These are phyloP conservation scores for Paecilomyces niveus DNA, from an alignment of 2,329 filamentous ascomycete genomes.

Conservation along the genomic window DNA sequence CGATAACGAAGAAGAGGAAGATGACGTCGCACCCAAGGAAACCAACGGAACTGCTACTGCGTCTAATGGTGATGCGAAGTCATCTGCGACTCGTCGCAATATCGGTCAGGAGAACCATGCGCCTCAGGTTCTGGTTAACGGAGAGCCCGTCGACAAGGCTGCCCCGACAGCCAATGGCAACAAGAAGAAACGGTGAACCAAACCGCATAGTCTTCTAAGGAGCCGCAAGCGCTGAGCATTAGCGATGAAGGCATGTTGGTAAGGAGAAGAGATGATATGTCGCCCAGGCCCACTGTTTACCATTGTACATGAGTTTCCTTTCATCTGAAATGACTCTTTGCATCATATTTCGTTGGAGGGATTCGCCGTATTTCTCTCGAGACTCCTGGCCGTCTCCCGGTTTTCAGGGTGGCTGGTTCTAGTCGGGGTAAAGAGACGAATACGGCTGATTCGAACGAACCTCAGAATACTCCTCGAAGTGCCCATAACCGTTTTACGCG, in stretches of 20 bases:
- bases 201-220: not conserved
- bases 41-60: slow-evolving; percentile 14
- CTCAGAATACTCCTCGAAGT: slow-evolving; percentile 3
- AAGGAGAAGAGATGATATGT: not conserved
- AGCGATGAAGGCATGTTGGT: not conserved
- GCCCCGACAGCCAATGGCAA: slow-evolving; percentile 16
- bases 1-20: slow-evolving; percentile 39
- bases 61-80: slow-evolving; percentile 18
- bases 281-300: slow-evolving; percentile 6
- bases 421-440: not conserved
- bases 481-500: slow-evolving; percentile 1
- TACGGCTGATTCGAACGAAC: not conserved
- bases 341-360: not conserved
- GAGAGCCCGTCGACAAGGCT: slow-evolving; percentile 24
- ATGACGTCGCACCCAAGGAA: slow-evolving; percentile 16
- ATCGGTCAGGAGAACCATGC: slow-evolving; percentile 22
- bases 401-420: not conserved
- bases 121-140: slow-evolving; percentile 33
- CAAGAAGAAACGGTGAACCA: slow-evolving; percentile 10
- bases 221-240: not conserved
- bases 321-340: not conserved
- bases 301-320: slow-evolving; percentile 2
- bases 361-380: not conserved
- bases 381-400: not conserved
- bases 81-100: slow-evolving; percentile 14